These are phyloP conservation scores for Hanseniaspora guilliermondii DNA, from an alignment of 805 yeast genomes.

Conservation along the genomic window DNA sequence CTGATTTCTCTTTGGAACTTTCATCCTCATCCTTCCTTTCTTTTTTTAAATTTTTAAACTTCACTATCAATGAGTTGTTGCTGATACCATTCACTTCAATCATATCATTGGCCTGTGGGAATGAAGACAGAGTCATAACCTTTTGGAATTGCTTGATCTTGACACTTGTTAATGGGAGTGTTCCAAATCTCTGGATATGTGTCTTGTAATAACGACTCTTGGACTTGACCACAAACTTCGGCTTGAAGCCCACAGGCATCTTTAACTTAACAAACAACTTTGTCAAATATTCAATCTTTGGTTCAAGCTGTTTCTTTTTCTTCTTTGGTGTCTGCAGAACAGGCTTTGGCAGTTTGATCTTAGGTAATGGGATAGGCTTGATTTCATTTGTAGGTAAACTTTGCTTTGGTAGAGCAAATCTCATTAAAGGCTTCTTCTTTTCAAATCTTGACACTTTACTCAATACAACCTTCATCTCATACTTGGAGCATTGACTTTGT, in stretches of 20 bases:
- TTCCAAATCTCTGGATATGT: conserved; percentile 4
- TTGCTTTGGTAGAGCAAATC: neutral
- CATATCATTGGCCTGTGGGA: neutral
- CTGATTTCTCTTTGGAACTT: neutral
- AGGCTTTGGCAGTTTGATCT: neutral
- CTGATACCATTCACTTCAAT: neutral
- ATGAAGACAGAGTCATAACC: neutral
- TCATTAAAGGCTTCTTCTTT: conserved; percentile 4
- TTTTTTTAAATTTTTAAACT: neutral
- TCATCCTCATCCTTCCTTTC: neutral
- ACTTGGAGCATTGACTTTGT: neutral
- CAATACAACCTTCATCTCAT: conserved; percentile 1
- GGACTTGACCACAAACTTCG: neutral
- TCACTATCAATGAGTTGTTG: neutral
- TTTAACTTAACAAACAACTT: neutral
- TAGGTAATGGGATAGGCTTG: neutral
- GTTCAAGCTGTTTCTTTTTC: neutral
- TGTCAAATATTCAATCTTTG: neutral
- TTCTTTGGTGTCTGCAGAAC: neutral
- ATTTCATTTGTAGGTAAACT: neutral
- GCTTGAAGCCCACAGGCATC: neutral
- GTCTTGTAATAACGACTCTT: conserved; percentile 6
- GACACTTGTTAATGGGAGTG: conserved; percentile 8
- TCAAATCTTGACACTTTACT: conserved; percentile 4
- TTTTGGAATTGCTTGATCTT: conserved; percentile 5